Base-by-base conservation (phyloP, 345 rosid genomes). In the Mercurialis annua region DNA sequence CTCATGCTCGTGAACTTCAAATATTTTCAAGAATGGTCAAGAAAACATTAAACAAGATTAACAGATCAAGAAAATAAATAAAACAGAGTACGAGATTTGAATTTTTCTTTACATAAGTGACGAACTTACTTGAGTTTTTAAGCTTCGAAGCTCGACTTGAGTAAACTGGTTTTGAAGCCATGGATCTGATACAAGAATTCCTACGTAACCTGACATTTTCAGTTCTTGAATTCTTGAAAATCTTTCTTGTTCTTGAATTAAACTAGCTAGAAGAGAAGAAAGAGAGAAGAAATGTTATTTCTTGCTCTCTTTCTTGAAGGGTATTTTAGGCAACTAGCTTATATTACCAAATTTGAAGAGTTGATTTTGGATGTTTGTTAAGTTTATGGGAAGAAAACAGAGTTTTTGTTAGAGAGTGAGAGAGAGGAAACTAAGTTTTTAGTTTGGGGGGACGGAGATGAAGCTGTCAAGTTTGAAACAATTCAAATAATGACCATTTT, bases 91-190 rank as follows among this genome's bases (percentile, higher is more conserved):
- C 8, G 17, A 9, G 9, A 4, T 59, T 34, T 36, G 6, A 2
- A 48, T 15, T 30, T 53, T 5, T 44, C 30, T 17, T 6, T 6
- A 21, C 9, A 3, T 11, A 34, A 34, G n/a, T 34, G 40, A 34
- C 9, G 5, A 40, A 62, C 78, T 64, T 81, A 89, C 99, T 48
- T 94, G 96, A 73, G 92, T 67, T 80, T 94, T 94, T 52, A 94
- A 87, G 83, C 99, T 87, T 24, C 97, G 87, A 65, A 90, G 99
- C 91, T 94, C 99, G 46, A 94, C 99, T 61, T 94, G 99, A 47
- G 99, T 94, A 86, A 94, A 94, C 85, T 94, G 99, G 75, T 89
- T 94, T 62, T 94, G 99, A 44, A 94, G 92, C 87, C 78, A 89
- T 67, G 97, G 96, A 89, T 94, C 99, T 73, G 97, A 91, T 40